phyloP scores from a whole-genome alignment of 2,329 filamentous ascomycete species.

The Sphaceloma murrayae region DNA sequence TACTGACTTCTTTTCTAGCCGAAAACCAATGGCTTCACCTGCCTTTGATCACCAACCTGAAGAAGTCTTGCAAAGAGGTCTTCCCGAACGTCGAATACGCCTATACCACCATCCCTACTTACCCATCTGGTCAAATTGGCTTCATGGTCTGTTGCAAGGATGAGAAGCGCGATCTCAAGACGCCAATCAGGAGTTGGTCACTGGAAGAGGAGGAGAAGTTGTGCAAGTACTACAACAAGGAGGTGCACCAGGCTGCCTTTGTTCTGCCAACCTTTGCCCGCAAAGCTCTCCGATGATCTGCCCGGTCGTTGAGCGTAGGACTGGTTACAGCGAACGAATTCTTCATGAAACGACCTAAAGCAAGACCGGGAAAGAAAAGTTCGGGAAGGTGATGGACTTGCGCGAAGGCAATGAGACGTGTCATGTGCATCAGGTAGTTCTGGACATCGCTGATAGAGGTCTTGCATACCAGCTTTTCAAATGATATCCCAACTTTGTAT shows the following conservation, averaged over 20 bases:
- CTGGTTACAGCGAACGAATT: too few species aligned
- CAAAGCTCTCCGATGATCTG: conserved; percentile 50
- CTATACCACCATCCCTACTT: conserved; percentile 98
- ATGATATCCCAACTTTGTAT: conserved; percentile 3
- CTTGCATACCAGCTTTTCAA: conserved; percentile 7
- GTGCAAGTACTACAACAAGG: conserved; percentile 94
- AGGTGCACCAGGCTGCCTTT: conserved; percentile 92
- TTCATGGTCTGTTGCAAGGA: conserved; percentile 99
- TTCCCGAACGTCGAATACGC: conserved; percentile 98
- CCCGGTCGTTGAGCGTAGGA: too few species aligned
- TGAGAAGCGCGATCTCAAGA: conserved; percentile 67
- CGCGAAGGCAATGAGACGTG: too few species aligned
- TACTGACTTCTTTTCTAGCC: conserved; percentile 45
- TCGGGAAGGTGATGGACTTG: too few species aligned
- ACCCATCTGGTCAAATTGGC: conserved; percentile 96
- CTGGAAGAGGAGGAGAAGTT: conserved; percentile 83
- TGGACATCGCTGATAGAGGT: too few species aligned
- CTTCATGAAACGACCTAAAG: too few species aligned
- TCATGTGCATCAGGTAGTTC: too few species aligned
- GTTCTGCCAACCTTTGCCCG: conserved; percentile 87
- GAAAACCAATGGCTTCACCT: conserved; percentile 99
- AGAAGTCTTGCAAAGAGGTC: conserved; percentile 92
- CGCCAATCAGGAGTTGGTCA: conserved; percentile 72
- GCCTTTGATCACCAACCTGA: conserved; percentile 82
- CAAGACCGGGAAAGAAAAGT: too few species aligned